phyloP scores from a whole-genome alignment of 192 early-diverging fungal species.

The Podila epigama region DNA sequence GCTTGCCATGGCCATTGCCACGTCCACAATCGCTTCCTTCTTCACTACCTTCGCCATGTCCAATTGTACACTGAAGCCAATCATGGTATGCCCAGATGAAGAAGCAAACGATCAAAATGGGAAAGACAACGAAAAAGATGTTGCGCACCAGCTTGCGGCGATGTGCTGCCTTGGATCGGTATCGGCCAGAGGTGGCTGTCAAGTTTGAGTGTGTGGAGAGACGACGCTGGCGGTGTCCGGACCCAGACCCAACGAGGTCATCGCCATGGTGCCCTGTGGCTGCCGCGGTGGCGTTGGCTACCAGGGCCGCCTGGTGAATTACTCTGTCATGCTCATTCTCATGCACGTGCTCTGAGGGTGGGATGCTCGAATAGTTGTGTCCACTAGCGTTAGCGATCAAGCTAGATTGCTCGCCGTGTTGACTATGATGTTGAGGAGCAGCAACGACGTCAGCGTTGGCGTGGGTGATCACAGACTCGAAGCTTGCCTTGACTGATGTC shows the following conservation, averaged over 20 bases:
- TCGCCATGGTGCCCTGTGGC: conserved; percentile 4
- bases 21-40: conserved; percentile 29
- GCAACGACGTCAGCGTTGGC: conserved; percentile 15
- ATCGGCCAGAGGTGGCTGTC: conserved; percentile 21
- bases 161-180: conserved; percentile 21
- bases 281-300: conserved; percentile 37
- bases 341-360: conserved; percentile 23
- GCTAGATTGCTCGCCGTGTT: conserved; percentile 14
- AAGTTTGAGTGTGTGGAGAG: conserved; percentile 32
- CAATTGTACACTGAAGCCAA: conserved; percentile 48
- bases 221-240: conserved; percentile 20
- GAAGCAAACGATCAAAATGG: conserved; percentile 14
- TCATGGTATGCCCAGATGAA: conserved; percentile 42
- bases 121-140: conserved; percentile 16
- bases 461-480: conserved; percentile 48
- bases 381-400: not conserved
- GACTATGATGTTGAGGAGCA: not conserved
- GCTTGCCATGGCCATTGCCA: conserved; percentile 36
- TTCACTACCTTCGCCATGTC: conserved; percentile 21
- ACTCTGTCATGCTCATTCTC: conserved; percentile 43
- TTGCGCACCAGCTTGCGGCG: conserved; percentile 41
- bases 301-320: conserved; percentile 43
- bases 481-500: conserved; percentile 24
- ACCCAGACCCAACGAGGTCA: not conserved
- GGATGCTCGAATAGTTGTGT: conserved; percentile 29